Conservation (phyloP, 2,329 filamentous ascomycete genomes). For the Botrytis cinerea region DNA sequence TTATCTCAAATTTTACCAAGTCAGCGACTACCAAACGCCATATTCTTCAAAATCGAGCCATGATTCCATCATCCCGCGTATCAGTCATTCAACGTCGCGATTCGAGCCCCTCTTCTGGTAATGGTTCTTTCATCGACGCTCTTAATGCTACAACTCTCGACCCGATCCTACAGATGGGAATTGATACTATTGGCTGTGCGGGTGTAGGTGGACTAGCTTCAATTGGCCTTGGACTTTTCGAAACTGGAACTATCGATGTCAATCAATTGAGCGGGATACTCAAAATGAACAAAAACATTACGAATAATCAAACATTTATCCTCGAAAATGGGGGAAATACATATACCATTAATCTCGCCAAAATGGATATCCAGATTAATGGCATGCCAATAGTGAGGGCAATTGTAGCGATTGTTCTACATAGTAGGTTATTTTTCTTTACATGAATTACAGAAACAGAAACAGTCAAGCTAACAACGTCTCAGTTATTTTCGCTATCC, state of each 20-base stretch:
- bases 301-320: neutral
- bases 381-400: neutral
- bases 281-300: neutral
- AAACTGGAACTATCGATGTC: neutral
- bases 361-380: neutral
- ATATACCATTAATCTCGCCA: neutral
- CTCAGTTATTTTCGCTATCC: neutral
- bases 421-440: neutral
- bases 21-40: neutral
- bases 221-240: neutral
- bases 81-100: neutral
- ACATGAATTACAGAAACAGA: fast-evolving
- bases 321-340: neutral
- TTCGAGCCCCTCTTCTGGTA: neutral
- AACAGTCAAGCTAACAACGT: neutral
- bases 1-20: neutral
- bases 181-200: neutral
- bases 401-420: neutral
- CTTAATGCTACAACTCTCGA: neutral
- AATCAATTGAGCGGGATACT: neutral
- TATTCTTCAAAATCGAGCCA: neutral
- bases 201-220: neutral
- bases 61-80: neutral
- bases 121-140: neutral
- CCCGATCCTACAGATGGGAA: neutral